Conservation (phyloP, 768 basidiomycete species). For the Hortiboletus flavorubellus region DNA sequence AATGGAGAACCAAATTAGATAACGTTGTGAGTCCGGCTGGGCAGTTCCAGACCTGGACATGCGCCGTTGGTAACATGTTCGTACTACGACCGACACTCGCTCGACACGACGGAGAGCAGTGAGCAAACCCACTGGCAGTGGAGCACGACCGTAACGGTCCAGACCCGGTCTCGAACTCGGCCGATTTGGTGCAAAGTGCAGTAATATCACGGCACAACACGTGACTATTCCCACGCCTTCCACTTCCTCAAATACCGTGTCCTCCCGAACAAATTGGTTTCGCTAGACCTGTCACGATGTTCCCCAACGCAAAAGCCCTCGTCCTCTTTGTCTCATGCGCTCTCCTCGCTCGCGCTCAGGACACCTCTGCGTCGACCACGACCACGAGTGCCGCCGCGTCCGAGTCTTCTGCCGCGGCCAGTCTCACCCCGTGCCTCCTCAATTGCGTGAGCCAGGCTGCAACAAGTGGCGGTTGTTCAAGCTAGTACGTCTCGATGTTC, state of each 20-base stretch:
- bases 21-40: background rate
- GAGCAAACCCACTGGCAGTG: background rate
- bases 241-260: slow-evolving; percentile 13
- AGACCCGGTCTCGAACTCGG: slow-evolving; percentile 2
- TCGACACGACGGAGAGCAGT: background rate
- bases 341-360: slow-evolving; percentile 24
- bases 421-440: slow-evolving; percentile 9
- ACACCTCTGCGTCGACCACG: background rate
- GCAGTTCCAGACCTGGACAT: background rate
- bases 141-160: background rate
- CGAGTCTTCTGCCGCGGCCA: background rate
- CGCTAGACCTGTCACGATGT: slow-evolving; percentile 6
- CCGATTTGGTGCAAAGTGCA: background rate
- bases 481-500: slow-evolving; percentile 10
- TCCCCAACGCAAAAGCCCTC: slow-evolving; percentile 21
- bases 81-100: no score
- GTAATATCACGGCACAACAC: background rate
- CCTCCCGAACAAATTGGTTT: background rate
- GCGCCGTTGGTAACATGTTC: background rate
- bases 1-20: slow-evolving; percentile 1
- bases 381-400: background rate
- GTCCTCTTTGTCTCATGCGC: slow-evolving; percentile 11
- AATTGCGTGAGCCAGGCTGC: slow-evolving; percentile 5
- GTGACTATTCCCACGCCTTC: slow-evolving; percentile 14
- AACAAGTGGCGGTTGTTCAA: background rate